These are phyloP conservation scores for Solanum chmielewskii DNA, from an alignment of 257 asterid species.

Conservation along the genomic window DNA sequence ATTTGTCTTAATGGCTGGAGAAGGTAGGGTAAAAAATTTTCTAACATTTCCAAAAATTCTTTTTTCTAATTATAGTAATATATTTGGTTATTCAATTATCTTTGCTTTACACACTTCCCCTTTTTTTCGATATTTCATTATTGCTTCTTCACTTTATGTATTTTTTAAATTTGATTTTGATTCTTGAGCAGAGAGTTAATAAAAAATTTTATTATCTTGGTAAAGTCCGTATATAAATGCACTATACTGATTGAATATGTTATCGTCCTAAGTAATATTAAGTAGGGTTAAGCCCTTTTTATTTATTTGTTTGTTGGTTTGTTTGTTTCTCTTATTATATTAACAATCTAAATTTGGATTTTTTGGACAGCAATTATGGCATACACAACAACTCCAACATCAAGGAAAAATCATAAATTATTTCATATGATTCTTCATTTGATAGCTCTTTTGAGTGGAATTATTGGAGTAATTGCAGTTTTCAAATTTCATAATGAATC, in stretches of 20 bases:
- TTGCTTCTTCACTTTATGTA: background rate
- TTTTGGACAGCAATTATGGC: slow-evolving; percentile 33
- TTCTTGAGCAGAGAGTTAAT: fast-evolving
- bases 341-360: background rate
- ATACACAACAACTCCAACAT: slow-evolving; percentile 19
- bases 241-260: background rate
- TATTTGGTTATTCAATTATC: background rate
- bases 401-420: slow-evolving; percentile 16
- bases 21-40: slow-evolving; percentile 22
- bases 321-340: background rate
- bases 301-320: background rate
- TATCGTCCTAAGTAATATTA: fast-evolving
- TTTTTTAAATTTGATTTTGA: background rate
- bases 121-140: background rate
- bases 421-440: slow-evolving; percentile 31
- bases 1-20: slow-evolving; percentile 36
- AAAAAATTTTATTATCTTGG: background rate
- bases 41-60: fast-evolving
- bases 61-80: background rate
- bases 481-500: slow-evolving; percentile 35
- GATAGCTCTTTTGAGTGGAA: slow-evolving; percentile 30
- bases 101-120: background rate
- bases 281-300: fast-evolving
- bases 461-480: slow-evolving; percentile 44
- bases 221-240: fast-evolving